Percentiles rank a stretch among this genome's conserved stretches.
phyloP scores from a whole-genome alignment of 768 basidiomycete species.

The Lactarius hengduanensis region DNA sequence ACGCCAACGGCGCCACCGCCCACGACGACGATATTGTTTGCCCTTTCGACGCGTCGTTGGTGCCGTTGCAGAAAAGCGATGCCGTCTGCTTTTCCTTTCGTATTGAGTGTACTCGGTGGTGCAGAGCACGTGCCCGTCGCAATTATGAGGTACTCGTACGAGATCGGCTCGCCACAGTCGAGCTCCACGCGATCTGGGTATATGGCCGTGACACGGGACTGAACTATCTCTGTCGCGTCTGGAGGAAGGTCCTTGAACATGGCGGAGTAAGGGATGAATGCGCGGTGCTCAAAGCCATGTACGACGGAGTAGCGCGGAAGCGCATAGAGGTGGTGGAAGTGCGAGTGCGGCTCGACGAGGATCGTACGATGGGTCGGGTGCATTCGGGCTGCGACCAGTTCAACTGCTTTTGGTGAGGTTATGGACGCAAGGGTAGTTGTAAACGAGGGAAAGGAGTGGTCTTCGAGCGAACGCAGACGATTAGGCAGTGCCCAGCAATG shows the following conservation, averaged over 20 bases:
- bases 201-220: constrained; percentile 29
- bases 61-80: constrained; percentile 32
- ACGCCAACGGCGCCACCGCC: constrained; percentile 44
- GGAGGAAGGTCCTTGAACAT: constrained; percentile 31
- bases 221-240: constrained; percentile 31
- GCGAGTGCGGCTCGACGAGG: constrained; percentile 39
- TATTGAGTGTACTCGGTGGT: constrained; percentile 27
- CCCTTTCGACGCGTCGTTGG: constrained; percentile 36
- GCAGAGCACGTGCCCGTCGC: constrained; percentile 37
- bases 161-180: constrained; percentile 31
- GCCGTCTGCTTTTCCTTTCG: constrained; percentile 32
- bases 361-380: constrained; percentile 33
- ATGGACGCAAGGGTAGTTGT: no score
- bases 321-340: constrained; percentile 39
- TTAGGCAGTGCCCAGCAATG: no score
- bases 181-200: constrained; percentile 30
- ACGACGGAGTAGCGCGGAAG: constrained; percentile 37
- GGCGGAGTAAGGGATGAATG: constrained; percentile 38
- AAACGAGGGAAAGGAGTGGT: no score
- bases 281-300: constrained; percentile 32
- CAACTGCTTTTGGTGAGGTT: constrained; percentile 32
- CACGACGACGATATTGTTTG: constrained; percentile 37
- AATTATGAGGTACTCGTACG: constrained; percentile 38
- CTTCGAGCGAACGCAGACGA: no score
- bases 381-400: constrained; percentile 31